phyloP scores from a whole-genome alignment of 169 alveolate genomes.

The Plasmodium adleri region DNA sequence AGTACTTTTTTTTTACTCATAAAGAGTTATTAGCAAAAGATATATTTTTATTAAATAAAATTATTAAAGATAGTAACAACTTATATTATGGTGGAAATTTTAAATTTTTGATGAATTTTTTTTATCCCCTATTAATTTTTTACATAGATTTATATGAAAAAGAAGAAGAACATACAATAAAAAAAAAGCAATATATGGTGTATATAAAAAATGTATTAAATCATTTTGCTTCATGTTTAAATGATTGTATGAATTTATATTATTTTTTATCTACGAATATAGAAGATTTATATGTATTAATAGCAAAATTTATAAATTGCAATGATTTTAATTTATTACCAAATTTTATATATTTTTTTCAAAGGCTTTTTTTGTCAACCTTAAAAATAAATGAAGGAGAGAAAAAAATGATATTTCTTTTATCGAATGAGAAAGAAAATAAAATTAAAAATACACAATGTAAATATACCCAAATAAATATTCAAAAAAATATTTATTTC shows the following conservation, averaged over 20 bases:
- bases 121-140: conserved; percentile 71
- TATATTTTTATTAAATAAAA: conserved; percentile 49
- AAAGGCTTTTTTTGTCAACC: conserved; percentile 36
- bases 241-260: conserved; percentile 75
- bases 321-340: conserved; percentile 31
- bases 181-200: conserved; percentile 18
- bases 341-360: conserved; percentile 41
- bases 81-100: conserved; percentile 64
- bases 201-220: conserved; percentile 60
- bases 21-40: conserved; percentile 50
- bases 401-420: background rate
- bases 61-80: conserved; percentile 47
- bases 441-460: conserved; percentile 11
- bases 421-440: background rate
- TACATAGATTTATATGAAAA: conserved; percentile 64
- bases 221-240: conserved; percentile 43
- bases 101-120: conserved; percentile 68
- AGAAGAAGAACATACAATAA: conserved; percentile 53
- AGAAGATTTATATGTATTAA: conserved; percentile 67
- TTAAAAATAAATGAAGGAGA: conserved; percentile 18
- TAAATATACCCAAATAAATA: conserved; percentile 56
- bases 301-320: conserved; percentile 41
- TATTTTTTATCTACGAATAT: conserved; percentile 58
- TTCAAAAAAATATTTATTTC: conserved; percentile 61
- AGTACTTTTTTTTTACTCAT: conserved; percentile 51